A percentile compares a stretch with the other conserved stretches of the same genome.
Evolutionary conservation across 2,329 filamentous ascomycete genomes (phyloP).

Genomic region (Aspergillus cejpii): DNA sequence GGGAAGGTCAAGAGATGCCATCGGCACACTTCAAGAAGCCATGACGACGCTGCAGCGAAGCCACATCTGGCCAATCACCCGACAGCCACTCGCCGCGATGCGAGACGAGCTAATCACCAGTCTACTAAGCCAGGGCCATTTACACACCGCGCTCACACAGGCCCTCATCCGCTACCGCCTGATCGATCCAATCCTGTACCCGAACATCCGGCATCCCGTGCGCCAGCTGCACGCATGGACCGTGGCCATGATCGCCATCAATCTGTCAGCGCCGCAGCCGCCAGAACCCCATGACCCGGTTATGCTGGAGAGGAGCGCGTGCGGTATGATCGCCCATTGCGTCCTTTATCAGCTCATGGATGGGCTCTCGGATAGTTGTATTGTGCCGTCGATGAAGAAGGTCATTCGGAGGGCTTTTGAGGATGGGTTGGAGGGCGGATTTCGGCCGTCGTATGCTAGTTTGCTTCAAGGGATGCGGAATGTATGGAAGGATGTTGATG

Average conservation of each 20-base stretch:
- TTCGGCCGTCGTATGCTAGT: slow-evolving; percentile 16
- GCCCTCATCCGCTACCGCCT: slow-evolving; percentile 47
- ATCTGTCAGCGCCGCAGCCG: slow-evolving; percentile 22
- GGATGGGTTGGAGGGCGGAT: no score
- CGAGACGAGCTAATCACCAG: slow-evolving; percentile 49
- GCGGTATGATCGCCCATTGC: background rate
- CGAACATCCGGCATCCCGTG: slow-evolving; percentile 47
- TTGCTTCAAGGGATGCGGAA: slow-evolving; percentile 22
- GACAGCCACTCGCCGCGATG: slow-evolving; percentile 51
- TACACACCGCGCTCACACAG: slow-evolving; percentile 46
- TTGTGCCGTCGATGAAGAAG: slow-evolving; percentile 27
- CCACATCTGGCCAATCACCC: slow-evolving; percentile 43
- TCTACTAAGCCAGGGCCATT: slow-evolving; percentile 41
- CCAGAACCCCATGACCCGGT: slow-evolving; percentile 14
- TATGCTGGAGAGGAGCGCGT: slow-evolving; percentile 9
- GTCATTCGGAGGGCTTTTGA: slow-evolving; percentile 22
- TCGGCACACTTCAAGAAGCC: slow-evolving; percentile 33
- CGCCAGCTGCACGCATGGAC: slow-evolving; percentile 45
- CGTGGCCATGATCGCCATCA: slow-evolving; percentile 28
- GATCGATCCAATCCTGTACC: slow-evolving; percentile 49
- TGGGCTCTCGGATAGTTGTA: slow-evolving; percentile 21
- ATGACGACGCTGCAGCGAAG: slow-evolving; percentile 39
- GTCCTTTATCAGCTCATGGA: slow-evolving; percentile 16
- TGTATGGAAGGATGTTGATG: slow-evolving; percentile 48
- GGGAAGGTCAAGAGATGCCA: slow-evolving; percentile 24